phyloP scores from a whole-genome alignment of 345 rosid species.

The Aquilaria yunnanensis region DNA sequence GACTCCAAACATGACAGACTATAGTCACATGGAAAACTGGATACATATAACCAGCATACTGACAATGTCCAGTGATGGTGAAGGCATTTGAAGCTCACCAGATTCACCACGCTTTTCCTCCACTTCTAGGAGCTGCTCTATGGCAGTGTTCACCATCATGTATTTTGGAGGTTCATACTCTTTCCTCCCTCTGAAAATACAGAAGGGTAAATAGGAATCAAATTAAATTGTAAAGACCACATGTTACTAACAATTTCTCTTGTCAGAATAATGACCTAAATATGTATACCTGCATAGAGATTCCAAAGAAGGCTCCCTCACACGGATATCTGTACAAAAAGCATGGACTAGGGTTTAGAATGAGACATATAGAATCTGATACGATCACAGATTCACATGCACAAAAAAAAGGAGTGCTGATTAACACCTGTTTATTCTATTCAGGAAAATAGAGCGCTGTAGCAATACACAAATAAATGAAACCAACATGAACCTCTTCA shows the following conservation, averaged over 20 bases:
- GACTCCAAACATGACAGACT: too few relatives aligned
- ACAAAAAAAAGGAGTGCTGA: too few relatives aligned
- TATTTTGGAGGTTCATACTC: slow-evolving; percentile 80
- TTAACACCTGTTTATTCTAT: too few relatives aligned
- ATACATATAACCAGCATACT: too few relatives aligned
- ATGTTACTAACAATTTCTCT: neutral
- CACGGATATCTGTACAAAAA: slow-evolving; percentile 62
- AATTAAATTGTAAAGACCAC: neutral
- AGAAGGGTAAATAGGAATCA: neutral
- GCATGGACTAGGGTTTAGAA: too few relatives aligned
- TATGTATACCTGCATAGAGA: slow-evolving; percentile 65
- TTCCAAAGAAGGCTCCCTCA: slow-evolving; percentile 89
- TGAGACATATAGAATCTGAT: too few relatives aligned
- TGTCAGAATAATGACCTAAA: neutral
- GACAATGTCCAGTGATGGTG: neutral
- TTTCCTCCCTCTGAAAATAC: slow-evolving; percentile 61
- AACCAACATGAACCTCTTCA: slow-evolving; percentile 29
- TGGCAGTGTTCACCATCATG: slow-evolving; percentile 81
- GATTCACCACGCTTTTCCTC: slow-evolving; percentile 48
- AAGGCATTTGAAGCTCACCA: slow-evolving; percentile 30
- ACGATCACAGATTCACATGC: too few relatives aligned
- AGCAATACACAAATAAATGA: neutral
- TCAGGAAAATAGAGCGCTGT: too few relatives aligned
- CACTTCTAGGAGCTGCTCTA: slow-evolving; percentile 89
- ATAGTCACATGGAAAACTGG: too few relatives aligned